These are phyloP conservation scores for Citrullus amarus DNA, from an alignment of 306 rosid species.

Conservation along the genomic window DNA sequence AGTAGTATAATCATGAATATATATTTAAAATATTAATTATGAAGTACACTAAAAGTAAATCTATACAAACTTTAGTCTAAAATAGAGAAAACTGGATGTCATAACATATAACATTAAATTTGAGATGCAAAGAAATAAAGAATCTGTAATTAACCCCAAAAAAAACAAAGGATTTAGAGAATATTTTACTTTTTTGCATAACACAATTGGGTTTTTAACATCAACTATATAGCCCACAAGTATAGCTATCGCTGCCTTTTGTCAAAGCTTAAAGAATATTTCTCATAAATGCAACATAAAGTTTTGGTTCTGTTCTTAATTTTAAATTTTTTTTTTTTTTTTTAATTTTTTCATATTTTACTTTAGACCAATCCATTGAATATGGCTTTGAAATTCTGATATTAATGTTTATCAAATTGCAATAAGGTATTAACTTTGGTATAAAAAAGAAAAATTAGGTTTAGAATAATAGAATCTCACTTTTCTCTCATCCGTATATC, in stretches of 20 bases:
- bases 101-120: neutral
- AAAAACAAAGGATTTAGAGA: neutral
- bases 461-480: slow-evolving; percentile 31
- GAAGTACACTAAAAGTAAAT: too few relatives aligned
- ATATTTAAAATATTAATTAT: too few relatives aligned
- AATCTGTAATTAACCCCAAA: neutral
- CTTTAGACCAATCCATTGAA: slow-evolving; percentile 33
- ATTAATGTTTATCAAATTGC: slow-evolving; percentile 11
- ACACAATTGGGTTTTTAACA: neutral
- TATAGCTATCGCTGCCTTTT: slow-evolving; percentile 51
- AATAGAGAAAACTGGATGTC: neutral
- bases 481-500: neutral
- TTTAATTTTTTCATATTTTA: neutral
- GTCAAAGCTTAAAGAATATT: slow-evolving; percentile 50
- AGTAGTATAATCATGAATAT: too few relatives aligned
- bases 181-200: neutral
- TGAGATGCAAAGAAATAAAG: neutral
- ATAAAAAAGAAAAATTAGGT: slow-evolving; percentile 23
- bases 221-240: slow-evolving; percentile 34
- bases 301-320: slow-evolving; percentile 10
- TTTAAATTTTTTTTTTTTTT: neutral
- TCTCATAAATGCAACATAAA: slow-evolving; percentile 32
- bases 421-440: slow-evolving; percentile 17
- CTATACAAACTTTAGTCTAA: neutral
- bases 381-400: slow-evolving; percentile 24